Evolutionary conservation across 768 basidiomycete species (phyloP).

Genomic region (Hirschioporus abietinus): DNA sequence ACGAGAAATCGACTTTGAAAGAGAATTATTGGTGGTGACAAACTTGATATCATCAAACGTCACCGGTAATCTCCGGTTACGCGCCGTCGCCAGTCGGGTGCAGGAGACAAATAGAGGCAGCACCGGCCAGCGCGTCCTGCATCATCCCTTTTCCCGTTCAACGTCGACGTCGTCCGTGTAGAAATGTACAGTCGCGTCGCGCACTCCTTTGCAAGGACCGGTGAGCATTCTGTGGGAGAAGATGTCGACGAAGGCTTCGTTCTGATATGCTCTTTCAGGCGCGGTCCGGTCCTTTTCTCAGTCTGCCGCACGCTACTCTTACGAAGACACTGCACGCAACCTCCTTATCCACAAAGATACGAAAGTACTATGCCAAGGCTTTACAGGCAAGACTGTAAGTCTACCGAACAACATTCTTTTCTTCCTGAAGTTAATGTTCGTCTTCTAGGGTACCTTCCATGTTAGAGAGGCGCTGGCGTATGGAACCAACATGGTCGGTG

Average conservation of each 20-base stretch:
- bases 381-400: constrained; percentile 93
- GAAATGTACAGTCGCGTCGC: constrained; percentile 1
- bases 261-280: not conserved
- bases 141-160: not conserved
- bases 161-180: not conserved
- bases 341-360: constrained; percentile 92
- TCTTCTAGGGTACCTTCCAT: constrained; percentile 88
- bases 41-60: not conserved
- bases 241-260: not conserved
- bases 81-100: not conserved
- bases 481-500: constrained; percentile 97
- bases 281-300: constrained; percentile 66
- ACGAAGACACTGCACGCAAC: constrained; percentile 88
- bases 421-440: not conserved
- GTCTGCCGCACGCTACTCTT: constrained; percentile 67
- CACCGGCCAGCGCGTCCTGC: not conserved
- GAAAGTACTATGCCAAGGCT: constrained; percentile 84
- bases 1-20: not conserved
- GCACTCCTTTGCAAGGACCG: not conserved
- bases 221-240: not conserved
- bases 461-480: constrained; percentile 87
- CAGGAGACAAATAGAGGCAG: not conserved
- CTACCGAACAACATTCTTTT: not conserved
- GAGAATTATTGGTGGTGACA: not conserved
- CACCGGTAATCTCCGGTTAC: not conserved